Evolutionary conservation across 495 filamentous ascomycete species (phyloP).

Genomic region (Astrothelium macrocarpum): DNA sequence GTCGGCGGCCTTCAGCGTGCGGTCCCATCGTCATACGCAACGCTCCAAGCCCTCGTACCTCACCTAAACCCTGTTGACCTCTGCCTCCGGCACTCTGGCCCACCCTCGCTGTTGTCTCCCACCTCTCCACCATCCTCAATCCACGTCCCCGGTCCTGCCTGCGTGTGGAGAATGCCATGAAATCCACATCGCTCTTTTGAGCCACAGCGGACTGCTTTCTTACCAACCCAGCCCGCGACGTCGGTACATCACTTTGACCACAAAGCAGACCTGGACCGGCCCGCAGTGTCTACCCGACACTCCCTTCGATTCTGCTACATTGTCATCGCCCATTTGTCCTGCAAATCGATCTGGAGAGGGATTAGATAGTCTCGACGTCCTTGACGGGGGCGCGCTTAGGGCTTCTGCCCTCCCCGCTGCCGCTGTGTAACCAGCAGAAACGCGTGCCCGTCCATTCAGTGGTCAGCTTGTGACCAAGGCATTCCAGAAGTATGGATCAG

Average conservation of each 20-base stretch:
- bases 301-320: neutral
- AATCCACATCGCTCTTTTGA: neutral
- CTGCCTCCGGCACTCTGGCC: neutral
- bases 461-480: neutral
- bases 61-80: neutral
- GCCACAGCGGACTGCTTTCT: neutral
- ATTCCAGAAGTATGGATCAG: slow-evolving; percentile 9
- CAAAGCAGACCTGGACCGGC: neutral
- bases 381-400: neutral
- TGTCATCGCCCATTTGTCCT: neutral
- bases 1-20: neutral
- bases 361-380: neutral
- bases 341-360: neutral
- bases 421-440: neutral
- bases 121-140: neutral
- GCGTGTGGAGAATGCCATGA: neutral
- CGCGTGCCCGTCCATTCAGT: slow-evolving; percentile 1
- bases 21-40: neutral
- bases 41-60: neutral
- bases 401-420: slow-evolving; percentile 3
- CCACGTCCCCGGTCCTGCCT: neutral
- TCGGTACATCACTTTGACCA: neutral
- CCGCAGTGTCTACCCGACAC: neutral
- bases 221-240: neutral
- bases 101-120: neutral